Evolutionary conservation across 2,329 filamentous ascomycete species (phyloP).

Genomic region (Clonostachys rosea): DNA sequence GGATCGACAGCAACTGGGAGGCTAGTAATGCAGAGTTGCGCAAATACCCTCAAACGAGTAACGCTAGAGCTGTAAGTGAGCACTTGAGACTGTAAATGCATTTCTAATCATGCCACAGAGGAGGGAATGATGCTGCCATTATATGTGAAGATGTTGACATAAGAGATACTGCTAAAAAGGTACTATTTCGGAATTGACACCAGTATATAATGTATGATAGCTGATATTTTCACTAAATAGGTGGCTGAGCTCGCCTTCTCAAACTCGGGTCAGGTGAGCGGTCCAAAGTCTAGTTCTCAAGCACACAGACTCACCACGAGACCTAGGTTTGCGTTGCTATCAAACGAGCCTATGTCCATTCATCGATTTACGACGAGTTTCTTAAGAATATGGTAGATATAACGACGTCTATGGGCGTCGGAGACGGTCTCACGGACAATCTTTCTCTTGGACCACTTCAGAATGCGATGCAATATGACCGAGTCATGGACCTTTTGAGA

Average conservation of each 20-base stretch:
- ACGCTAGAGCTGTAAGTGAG: conserved; percentile 2
- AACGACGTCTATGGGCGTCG: conserved; percentile 26
- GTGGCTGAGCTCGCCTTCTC: conserved; percentile 37
- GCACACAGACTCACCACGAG: too few relatives aligned
- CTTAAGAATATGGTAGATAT: conserved; percentile 20
- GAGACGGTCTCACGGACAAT: conserved; percentile 31
- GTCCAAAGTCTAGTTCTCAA: conserved; percentile 7
- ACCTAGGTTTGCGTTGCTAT: conserved; percentile 10
- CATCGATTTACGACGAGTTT: conserved; percentile 41
- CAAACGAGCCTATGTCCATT: conserved; percentile 59
- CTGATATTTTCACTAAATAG: too few relatives aligned
- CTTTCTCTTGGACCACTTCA: conserved; percentile 44
- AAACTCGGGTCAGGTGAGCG: conserved; percentile 41
- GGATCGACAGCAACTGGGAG: conserved; percentile 57
- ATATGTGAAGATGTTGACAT: conserved; percentile 48
- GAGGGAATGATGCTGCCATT: conserved; percentile 46
- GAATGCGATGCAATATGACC: conserved; percentile 48
- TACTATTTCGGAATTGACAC: conserved; percentile 29
- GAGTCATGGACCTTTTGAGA: too few relatives aligned
- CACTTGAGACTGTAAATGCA: too few relatives aligned
- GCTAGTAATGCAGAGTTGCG: conserved; percentile 30
- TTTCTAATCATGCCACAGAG: conserved; percentile 9
- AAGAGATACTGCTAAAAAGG: conserved; percentile 2
- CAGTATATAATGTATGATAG: background rate
- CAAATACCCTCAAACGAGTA: conserved; percentile 3